Percentiles rank a stretch among this genome's conserved stretches.
These are phyloP conservation scores for Aeschynomene evenia DNA, from an alignment of 306 rosid species.

Conservation along the genomic window DNA sequence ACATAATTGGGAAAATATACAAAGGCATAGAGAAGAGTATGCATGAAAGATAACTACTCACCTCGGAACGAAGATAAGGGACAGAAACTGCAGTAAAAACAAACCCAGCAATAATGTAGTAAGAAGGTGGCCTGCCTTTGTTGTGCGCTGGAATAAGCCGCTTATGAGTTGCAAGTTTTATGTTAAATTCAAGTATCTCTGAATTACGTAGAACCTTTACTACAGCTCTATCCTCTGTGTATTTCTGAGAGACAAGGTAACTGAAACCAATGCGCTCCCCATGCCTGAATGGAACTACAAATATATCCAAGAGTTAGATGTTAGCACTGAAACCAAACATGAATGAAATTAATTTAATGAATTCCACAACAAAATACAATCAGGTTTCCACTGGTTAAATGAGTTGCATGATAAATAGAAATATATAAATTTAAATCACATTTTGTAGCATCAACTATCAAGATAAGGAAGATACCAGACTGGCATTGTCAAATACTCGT, in stretches of 20 bases:
- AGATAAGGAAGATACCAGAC: background rate
- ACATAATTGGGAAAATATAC: background rate
- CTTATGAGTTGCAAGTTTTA: slow-evolving; percentile 66
- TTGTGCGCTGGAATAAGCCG: slow-evolving; percentile 76
- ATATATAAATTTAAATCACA: background rate
- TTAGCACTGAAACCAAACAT: background rate
- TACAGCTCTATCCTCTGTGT: slow-evolving; percentile 56
- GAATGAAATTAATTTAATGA: background rate
- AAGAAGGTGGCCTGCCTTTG: slow-evolving; percentile 85
- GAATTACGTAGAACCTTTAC: slow-evolving; percentile 58
- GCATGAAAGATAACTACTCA: slow-evolving; percentile 27
- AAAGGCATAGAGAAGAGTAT: background rate
- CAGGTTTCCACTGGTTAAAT: background rate
- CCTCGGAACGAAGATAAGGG: slow-evolving; percentile 91
- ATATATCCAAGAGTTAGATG: slow-evolving; percentile 22
- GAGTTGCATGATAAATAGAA: background rate
- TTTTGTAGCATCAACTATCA: background rate
- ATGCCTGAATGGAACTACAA: slow-evolving; percentile 77
- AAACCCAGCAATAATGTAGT: slow-evolving; percentile 83
- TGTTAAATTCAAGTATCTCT: slow-evolving; percentile 50
- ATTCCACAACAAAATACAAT: background rate
- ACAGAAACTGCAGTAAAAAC: slow-evolving; percentile 74
- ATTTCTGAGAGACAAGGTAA: slow-evolving; percentile 68
- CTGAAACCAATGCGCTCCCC: slow-evolving; percentile 93
- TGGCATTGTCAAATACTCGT: background rate